Percentiles rank a stretch among this genome's conserved stretches.
phyloP scores from a whole-genome alignment of 129 eudicot genomes.

The Ambrosia trifida region DNA sequence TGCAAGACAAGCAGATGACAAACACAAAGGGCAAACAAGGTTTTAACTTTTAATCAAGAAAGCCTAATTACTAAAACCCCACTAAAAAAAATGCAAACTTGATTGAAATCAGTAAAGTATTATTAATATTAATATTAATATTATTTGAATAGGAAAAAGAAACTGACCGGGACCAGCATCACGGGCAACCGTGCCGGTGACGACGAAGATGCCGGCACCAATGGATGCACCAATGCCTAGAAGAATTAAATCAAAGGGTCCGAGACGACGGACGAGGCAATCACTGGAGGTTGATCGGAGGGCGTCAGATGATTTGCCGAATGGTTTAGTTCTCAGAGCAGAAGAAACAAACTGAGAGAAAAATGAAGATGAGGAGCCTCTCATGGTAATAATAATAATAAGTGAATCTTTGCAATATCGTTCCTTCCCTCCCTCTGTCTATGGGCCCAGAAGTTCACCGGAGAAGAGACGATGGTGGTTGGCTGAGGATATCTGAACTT shows the following conservation, averaged over 20 bases:
- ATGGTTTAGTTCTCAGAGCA: slow-evolving; percentile 72
- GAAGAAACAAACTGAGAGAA: slow-evolving; percentile 62
- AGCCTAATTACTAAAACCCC: background rate
- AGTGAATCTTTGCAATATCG: background rate
- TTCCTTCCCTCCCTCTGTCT: background rate
- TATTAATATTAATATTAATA: no score
- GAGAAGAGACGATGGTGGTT: slow-evolving; percentile 4
- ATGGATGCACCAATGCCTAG: slow-evolving; percentile 97
- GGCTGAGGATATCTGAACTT: slow-evolving; percentile 5
- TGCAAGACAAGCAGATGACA: background rate
- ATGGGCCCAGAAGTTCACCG: background rate
- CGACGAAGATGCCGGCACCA: slow-evolving; percentile 99
- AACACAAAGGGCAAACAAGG: no score
- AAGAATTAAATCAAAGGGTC: slow-evolving; percentile 74
- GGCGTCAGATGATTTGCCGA: slow-evolving; percentile 39
- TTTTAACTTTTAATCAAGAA: background rate
- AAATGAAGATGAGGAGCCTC: slow-evolving; percentile 20
- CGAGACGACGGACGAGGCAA: slow-evolving; percentile 81
- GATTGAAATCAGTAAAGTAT: background rate
- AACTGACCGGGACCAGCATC: slow-evolving; percentile 91
- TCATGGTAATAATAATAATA: slow-evolving; percentile 14
- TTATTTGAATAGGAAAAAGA: background rate
- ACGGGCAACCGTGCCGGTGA: slow-evolving; percentile 92
- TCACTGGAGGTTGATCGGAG: slow-evolving; percentile 39
- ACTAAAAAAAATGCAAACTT: background rate